phyloP scores from a whole-genome alignment of 768 basidiomycete species.

The Saitozyma podzolica region DNA sequence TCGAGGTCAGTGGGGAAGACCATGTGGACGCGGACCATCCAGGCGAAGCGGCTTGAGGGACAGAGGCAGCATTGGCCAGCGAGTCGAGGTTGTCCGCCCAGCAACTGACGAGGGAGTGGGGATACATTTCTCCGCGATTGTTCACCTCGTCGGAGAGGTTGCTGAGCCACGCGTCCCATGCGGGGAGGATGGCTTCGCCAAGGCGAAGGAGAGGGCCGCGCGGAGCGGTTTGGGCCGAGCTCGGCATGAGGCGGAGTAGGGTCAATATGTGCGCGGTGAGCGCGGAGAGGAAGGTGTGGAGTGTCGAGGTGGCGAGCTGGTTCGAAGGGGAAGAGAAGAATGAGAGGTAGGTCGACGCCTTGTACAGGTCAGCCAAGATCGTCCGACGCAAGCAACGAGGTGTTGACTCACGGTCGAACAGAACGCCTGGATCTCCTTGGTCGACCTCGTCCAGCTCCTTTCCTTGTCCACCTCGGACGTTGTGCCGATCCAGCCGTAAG shows the following conservation, averaged over 20 bases:
- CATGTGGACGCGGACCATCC: too few relatives aligned
- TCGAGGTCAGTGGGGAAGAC: too few relatives aligned
- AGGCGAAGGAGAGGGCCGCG: conserved; percentile 25
- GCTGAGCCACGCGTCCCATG: conserved; percentile 30
- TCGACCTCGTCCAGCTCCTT: conserved; percentile 9
- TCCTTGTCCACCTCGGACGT: conserved; percentile 33
- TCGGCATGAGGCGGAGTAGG: conserved; percentile 24
- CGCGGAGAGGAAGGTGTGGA: conserved; percentile 27
- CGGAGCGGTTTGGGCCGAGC: neutral
- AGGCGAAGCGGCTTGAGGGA: too few relatives aligned
- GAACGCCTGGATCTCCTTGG: conserved; percentile 16
- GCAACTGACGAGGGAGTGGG: conserved; percentile 20
- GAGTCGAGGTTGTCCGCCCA: conserved; percentile 32
- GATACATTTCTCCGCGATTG: conserved; percentile 43
- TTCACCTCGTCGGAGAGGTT: conserved; percentile 34
- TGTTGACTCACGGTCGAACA: conserved; percentile 30
- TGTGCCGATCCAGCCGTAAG: conserved; percentile 24
- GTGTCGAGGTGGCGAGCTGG: conserved; percentile 5
- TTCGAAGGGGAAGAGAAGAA: conserved; percentile 20
- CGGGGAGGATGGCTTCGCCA: conserved; percentile 21
- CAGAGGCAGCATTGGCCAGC: conserved; percentile 5
- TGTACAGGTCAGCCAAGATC: conserved; percentile 1
- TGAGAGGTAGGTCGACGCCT: conserved; percentile 39
- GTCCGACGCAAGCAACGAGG: neutral
- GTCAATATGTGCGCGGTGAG: conserved; percentile 19